Conservation (phyloP, 345 rosid species). For the Erysimum cheiranthoides region DNA sequence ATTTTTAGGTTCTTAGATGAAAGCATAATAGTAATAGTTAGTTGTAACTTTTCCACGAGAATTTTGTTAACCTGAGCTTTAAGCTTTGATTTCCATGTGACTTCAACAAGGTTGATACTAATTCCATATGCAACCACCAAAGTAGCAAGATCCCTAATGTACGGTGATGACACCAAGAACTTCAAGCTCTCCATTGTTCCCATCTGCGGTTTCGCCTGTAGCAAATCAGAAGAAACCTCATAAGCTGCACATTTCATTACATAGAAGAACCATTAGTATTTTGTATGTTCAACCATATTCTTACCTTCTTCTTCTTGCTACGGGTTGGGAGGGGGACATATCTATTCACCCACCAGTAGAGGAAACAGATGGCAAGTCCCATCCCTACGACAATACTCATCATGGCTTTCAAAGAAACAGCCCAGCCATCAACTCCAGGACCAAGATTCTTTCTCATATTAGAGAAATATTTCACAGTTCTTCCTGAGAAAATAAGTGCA, state of each 20-base stretch:
- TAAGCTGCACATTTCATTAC: not conserved
- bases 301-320: constrained; percentile 97
- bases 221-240: constrained; percentile 4
- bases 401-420: constrained; percentile 90
- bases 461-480: constrained; percentile 96
- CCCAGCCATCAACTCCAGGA: constrained; percentile 99
- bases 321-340: constrained; percentile 83
- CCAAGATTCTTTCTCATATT: constrained; percentile 83
- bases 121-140: constrained; percentile 98
- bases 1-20: constrained; percentile 16
- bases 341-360: constrained; percentile 95
- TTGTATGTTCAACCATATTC: constrained; percentile 1
- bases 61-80: constrained; percentile 87
- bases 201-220: constrained; percentile 90
- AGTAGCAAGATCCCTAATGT: constrained; percentile 93
- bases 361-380: constrained; percentile 83
- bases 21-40: not conserved
- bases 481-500: constrained; percentile 91
- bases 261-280: not conserved
- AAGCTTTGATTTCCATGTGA: constrained; percentile 98
- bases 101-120: constrained; percentile 97
- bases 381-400: constrained; percentile 92
- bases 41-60: not conserved
- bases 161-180: constrained; percentile 86
- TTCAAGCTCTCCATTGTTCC: constrained; percentile 97